Percentiles rank a stretch among this genome's conserved stretches.
Evolutionary conservation across 2,329 filamentous ascomycete genomes (phyloP).

Genomic region (Penicillium sp.): DNA sequence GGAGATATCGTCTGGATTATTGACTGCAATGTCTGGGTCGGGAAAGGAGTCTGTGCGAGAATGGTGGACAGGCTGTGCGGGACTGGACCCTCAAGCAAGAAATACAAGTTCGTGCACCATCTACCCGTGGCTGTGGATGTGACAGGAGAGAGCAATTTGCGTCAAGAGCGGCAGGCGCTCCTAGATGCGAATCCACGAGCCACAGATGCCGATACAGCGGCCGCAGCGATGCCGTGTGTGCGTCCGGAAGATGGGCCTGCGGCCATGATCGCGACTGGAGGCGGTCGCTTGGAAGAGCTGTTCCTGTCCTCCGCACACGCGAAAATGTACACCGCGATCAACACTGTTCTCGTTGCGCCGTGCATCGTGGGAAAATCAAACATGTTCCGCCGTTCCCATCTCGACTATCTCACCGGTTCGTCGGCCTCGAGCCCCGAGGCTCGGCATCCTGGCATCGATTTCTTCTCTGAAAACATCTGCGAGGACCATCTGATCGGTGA

Average conservation of each 20-base stretch:
- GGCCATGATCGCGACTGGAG: slow-evolving; percentile 50
- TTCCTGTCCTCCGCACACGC: slow-evolving; percentile 93
- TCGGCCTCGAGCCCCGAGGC: slow-evolving; percentile 49
- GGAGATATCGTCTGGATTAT: slow-evolving; percentile 91
- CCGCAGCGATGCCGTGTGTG: slow-evolving; percentile 7
- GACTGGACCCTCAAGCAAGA: slow-evolving; percentile 49
- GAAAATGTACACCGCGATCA: slow-evolving; percentile 98
- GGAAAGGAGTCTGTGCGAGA: slow-evolving; percentile 71
- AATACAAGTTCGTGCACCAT: slow-evolving; percentile 91
- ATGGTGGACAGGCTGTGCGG: slow-evolving; percentile 89
- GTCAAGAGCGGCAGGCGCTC: slow-evolving; percentile 28
- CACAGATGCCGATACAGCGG: slow-evolving; percentile 2
- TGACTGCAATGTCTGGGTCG: slow-evolving; percentile 95
- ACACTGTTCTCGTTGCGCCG: slow-evolving; percentile 83
- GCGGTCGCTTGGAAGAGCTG: slow-evolving; percentile 85
- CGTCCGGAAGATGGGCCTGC: slow-evolving; percentile 21
- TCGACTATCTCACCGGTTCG: slow-evolving; percentile 66
- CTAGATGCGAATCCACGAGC: slow-evolving; percentile 22
- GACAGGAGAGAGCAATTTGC: slow-evolving; percentile 29
- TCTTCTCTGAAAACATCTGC: slow-evolving; percentile 94
- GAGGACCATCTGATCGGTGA: slow-evolving; percentile 97
- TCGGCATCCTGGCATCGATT: slow-evolving; percentile 71
- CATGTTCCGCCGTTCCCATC: slow-evolving; percentile 93
- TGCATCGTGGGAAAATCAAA: slow-evolving; percentile 97
- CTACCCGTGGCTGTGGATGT: slow-evolving; percentile 85